Evolutionary conservation across 306 rosid genomes (phyloP), one percentile per base, ranked within the genome.

Genomic region (Citrullus colocynthis): DNA sequence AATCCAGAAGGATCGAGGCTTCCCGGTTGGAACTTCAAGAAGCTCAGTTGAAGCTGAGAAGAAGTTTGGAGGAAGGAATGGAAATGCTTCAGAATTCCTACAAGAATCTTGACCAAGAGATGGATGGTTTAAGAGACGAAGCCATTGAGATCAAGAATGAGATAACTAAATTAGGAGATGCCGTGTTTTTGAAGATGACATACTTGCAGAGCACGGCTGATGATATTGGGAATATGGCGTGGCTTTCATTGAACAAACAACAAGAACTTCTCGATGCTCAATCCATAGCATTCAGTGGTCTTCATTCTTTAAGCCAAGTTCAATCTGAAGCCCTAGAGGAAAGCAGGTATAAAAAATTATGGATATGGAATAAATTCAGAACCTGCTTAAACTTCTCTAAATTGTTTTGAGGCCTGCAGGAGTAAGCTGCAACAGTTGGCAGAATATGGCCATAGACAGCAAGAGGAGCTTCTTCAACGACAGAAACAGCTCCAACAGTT

Each of bases 281-380:
- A 82, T 85, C 90, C 24, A 80, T 78, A 6, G 93, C 98, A 14
- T 87, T 93, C 44, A 52, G 85, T 62, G 85, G 85, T 55, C 83
- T 93, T 52, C 60, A 82, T 64, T 80, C 86, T 18, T 78, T 91
- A 72, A 85, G 85, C 4, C 84, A 89, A 24, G 83, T 80, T 82
- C 93, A 89, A 77, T 80, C 89, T 6, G 87, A 91, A 83, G 98
- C 90, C 18, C 52, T 89, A 66, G 90, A 93, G 48, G 96, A 93
- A 72, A 91, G 90, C 92, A 85, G 95, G 98, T 88, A 82, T 20
- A 70, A 39, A 41, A 66, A 39, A 64, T 18, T 39, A 56, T 56
- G 60, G 28, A 56, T 56, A 17, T 56, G 4, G 60, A 56, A 6
- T 44, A 44, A 6, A 44, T 56, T 56, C n/a, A 18, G 24, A 54